Conservation (phyloP, 306 rosid genomes). For the Ormosia semicastrata region DNA sequence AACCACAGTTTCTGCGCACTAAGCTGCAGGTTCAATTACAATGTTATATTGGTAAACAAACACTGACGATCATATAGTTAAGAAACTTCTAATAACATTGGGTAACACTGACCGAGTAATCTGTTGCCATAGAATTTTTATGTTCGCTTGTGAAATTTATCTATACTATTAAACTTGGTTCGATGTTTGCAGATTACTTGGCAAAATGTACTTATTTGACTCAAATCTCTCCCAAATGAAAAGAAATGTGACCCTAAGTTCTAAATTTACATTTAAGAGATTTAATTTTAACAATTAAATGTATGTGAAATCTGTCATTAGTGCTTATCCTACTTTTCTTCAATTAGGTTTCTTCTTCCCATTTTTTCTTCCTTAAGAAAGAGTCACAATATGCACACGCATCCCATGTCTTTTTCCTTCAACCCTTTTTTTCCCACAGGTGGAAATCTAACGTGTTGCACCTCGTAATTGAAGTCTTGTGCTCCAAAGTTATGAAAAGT, state of each 20-base stretch:
- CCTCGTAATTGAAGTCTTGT: not conserved
- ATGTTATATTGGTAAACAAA: not conserved
- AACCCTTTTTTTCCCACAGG: not conserved
- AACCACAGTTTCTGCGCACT: not conserved
- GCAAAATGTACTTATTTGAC: not conserved
- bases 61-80: not conserved
- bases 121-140: too few species aligned
- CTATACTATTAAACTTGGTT: too few species aligned
- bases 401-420: not conserved
- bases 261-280: not conserved
- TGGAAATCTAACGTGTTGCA: slow-evolving; percentile 30
- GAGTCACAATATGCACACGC: not conserved
- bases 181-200: too few species aligned
- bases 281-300: not conserved
- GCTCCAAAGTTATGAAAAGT: not conserved
- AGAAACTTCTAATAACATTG: not conserved
- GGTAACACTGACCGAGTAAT: too few species aligned
- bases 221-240: not conserved
- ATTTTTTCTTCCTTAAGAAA: not conserved
- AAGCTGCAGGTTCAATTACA: not conserved
- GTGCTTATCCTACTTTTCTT: slow-evolving; percentile 1
- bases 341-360: not conserved
- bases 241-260: not conserved
- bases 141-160: too few species aligned
- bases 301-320: not conserved